Evolutionary conservation across 139 green algal genomes (phyloP).

Genomic region (Ulvella scutata): DNA sequence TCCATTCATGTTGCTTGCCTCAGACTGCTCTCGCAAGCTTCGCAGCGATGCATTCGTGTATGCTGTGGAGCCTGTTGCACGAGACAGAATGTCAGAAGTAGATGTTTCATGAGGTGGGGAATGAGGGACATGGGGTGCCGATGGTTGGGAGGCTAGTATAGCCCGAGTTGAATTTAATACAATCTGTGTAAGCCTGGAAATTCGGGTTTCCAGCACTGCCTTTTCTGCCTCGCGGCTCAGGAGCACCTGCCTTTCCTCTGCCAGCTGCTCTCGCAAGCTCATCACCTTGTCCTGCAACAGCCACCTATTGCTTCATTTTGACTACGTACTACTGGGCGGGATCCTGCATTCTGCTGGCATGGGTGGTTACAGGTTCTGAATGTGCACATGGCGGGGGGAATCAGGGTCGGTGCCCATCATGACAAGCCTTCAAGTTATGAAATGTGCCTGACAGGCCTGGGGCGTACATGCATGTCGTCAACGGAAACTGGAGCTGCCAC

Average conservation of each 20-base stretch:
- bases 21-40: too few species aligned
- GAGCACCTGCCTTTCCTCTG: slow-evolving; percentile 46
- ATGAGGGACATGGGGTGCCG: neutral
- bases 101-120: too few species aligned
- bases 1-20: too few species aligned
- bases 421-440: slow-evolving; percentile 3
- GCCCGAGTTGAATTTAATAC: slow-evolving; percentile 32
- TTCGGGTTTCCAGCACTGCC: slow-evolving; percentile 23
- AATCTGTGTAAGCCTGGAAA: slow-evolving; percentile 36
- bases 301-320: neutral
- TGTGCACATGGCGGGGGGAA: neutral
- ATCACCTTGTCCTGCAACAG: slow-evolving; percentile 16
- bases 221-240: slow-evolving; percentile 31
- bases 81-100: too few species aligned
- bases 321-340: too few species aligned
- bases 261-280: slow-evolving; percentile 42
- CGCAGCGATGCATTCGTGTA: too few species aligned
- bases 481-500: neutral
- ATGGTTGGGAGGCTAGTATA: neutral
- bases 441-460: slow-evolving; percentile 14
- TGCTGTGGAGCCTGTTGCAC: too few species aligned
- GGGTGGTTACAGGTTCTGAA: too few species aligned
- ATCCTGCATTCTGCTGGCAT: too few species aligned
- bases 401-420: neutral
- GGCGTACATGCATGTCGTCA: slow-evolving; percentile 1